phyloP scores from a whole-genome alignment of 371 early-diverging fungal genomes.

The Vavraia culicis region DNA sequence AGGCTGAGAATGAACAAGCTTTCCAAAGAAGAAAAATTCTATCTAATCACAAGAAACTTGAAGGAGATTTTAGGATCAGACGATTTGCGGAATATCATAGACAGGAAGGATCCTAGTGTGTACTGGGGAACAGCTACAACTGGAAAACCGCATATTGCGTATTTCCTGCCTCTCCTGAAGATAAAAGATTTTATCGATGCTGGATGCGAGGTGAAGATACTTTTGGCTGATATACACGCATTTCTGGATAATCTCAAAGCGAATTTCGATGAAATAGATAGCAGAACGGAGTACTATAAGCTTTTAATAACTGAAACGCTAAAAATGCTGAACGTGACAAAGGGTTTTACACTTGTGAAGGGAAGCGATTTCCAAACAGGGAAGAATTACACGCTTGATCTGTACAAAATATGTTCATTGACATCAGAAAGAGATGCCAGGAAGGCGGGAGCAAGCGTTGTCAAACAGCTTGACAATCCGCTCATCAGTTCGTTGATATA shows the following conservation, averaged over 20 bases:
- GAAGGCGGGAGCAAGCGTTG: constrained; percentile 96
- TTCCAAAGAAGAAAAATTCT: constrained; percentile 49
- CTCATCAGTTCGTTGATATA: constrained; percentile 76
- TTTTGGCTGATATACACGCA: constrained; percentile 91
- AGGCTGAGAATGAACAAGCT: too few species aligned
- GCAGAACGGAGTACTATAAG: constrained; percentile 78
- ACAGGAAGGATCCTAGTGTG: constrained; percentile 65
- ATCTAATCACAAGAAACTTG: constrained; percentile 72
- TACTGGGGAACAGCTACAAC: constrained; percentile 99
- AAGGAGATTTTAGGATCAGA: constrained; percentile 82
- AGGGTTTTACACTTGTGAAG: constrained; percentile 52
- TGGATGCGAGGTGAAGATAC: constrained; percentile 71
- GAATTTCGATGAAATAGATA: constrained; percentile 65
- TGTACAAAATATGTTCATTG: constrained; percentile 62
- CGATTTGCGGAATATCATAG: constrained; percentile 59
- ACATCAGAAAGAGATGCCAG: constrained; percentile 83
- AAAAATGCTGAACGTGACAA: constrained; percentile 60
- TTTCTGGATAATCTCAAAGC: constrained; percentile 97
- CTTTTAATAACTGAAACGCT: constrained; percentile 69
- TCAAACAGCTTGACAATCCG: constrained; percentile 89
- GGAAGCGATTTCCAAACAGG: constrained; percentile 71
- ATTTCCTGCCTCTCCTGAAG: constrained; percentile 89
- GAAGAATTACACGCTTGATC: constrained; percentile 69
- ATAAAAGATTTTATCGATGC: constrained; percentile 84
- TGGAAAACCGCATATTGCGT: constrained; percentile 87